Base-by-base conservation (phyloP, 345 rosid species). In the Combretum micranthum region DNA sequence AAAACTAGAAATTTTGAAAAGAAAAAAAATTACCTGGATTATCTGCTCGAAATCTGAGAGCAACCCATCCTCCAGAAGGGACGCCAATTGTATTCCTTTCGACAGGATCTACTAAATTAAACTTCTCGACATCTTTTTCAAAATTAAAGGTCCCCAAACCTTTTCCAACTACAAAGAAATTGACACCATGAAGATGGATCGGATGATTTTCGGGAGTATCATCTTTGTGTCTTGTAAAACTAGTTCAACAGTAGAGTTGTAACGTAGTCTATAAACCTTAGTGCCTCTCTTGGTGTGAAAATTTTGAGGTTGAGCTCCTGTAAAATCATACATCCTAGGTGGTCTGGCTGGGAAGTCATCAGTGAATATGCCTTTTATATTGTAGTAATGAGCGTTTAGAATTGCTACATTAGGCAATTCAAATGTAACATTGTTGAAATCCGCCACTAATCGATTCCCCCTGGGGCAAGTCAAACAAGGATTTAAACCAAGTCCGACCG, bases 61-160 rank as follows among this genome's bases (percentile, higher is more conserved):
- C 98, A 4, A 79, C 58, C 93, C 98, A 92, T 19, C 98, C 98
- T 37, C 98, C 97, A 12, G 95, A 64, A 21, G 98, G 98, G 47
- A 88, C 93, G 1, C 89, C 82, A 1, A 83, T 50, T 1, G 98
- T 92, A 69, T 92, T 92, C 66, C 98, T 81, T 78, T 92, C 97
- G 26, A 88, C 95, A 1, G 98, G 98, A 63, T 92, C 98, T 47
- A 80, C 76, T 2, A 92, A 93, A 57, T 86, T 88, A 66, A 88
- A 92, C 3, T 70, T 81, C 50, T 80, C 77, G 0, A 88, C 73
- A 60, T 88, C 90, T 22, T 44, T 69, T 16, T 71, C 55, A 0
- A 80, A 69, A 57, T 86, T 62, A 59, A 79, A 92, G 39, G 84
- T 92, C 16, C 98, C 95, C 16, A 75, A 4, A 32, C 98, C 96